These are phyloP conservation scores for Solanum appendiculatum DNA, from an alignment of 257 asterid species.

Conservation along the genomic window DNA sequence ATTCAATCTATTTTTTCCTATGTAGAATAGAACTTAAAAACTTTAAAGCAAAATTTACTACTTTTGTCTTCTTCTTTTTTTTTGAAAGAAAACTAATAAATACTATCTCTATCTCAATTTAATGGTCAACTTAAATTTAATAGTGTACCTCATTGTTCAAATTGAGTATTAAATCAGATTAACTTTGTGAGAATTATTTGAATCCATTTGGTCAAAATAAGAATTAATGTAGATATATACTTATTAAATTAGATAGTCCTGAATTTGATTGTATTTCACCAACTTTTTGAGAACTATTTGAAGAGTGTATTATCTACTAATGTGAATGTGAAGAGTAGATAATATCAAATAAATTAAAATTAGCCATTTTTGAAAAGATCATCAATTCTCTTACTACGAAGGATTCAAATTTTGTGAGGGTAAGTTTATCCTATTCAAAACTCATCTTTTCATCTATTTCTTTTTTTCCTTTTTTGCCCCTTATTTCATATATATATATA, in stretches of 20 bases:
- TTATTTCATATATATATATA: neutral
- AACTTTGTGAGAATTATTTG: too few relatives aligned
- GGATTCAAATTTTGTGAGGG: neutral
- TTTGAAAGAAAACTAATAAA: too few relatives aligned
- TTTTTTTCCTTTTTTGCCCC: too few relatives aligned
- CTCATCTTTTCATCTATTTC: neutral
- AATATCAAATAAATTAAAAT: neutral
- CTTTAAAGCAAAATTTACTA: too few relatives aligned
- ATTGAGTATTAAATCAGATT: neutral
- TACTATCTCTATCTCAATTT: too few relatives aligned
- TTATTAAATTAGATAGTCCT: too few relatives aligned
- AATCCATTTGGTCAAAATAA: neutral
- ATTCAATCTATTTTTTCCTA: too few relatives aligned
- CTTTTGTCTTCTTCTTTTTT: neutral
- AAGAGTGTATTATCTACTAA: too few relatives aligned
- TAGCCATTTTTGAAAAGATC: neutral
- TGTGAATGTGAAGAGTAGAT: neutral
- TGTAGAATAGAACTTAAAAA: too few relatives aligned
- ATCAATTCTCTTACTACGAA: neutral
- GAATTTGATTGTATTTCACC: too few relatives aligned
- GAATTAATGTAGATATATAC: neutral
- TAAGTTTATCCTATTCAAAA: neutral
- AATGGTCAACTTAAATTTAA: too few relatives aligned
- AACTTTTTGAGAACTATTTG: too few relatives aligned
- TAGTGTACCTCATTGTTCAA: neutral